Evolutionary conservation across 2,329 filamentous ascomycete genomes (phyloP), one percentile per base, ranked within the genome.

Genomic region (Sclerotinia subarctica): DNA sequence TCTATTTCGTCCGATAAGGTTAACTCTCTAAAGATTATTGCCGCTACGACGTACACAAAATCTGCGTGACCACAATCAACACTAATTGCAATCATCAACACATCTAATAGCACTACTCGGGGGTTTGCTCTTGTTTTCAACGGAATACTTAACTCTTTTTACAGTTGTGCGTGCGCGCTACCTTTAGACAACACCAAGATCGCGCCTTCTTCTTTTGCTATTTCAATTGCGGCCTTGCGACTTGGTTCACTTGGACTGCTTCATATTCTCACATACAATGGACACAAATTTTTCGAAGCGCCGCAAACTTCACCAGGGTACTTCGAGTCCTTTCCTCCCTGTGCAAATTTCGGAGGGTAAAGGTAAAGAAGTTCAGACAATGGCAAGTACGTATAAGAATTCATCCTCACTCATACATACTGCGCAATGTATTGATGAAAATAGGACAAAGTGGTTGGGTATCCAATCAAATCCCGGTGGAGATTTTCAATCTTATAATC

Each of bases 401-500:
- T 17, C 13, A 62, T 38, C n/a, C 15, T 51, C 15, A 26, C 38
- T 51, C 19, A 26, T 38, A 3, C 19, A 26, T 38, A 3, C 38
- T 17, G 38, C 38, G 38, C 66, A 62, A 54, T 53, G 26, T 51
- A 26, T 44, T 67, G n/a, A 67, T 19, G 19, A 19, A 38, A 64
- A n/a, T 67, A 54, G 66, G 32, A 24, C 19, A 64, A 71, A 67
- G 63, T 44, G 47, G 24, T 68, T 83, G 82, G 78, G 80, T 81
- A 38, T 29, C 71, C 10, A 74, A 78, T 62, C 66, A 71, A 6
- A 70, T 91, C 1, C 88, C 89, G 0, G 80, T 86, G 7, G 89
- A 91, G 73, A 79, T 91, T 2, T 90, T 88, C 73, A 82, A 85
- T 63, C 73, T 83, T 64, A 86, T 91, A 66, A 82, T 82, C 8